Evolutionary conservation across 1,284 basidiomycete genomes (phyloP), one percentile per base, ranked within the genome.

Genomic region (Pascua guehoae): DNA sequence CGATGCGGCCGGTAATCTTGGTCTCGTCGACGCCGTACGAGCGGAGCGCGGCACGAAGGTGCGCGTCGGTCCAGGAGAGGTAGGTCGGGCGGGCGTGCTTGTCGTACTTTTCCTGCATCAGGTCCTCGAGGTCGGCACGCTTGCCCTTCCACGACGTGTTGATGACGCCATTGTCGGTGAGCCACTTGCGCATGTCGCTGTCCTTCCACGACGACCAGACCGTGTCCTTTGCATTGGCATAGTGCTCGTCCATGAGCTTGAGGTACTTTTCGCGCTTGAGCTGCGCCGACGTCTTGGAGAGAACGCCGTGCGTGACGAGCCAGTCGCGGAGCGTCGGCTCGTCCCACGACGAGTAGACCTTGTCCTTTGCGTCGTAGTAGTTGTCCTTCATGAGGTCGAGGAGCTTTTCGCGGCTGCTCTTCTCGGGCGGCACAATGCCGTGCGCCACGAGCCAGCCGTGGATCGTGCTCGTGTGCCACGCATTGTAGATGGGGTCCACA

Each of bases 21-120:
- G 81, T 80, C 67, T 92, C 89, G 61, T 82, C 80, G 41, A 91
- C 67, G 50, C 87, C 87, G 59, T 83, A 82, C 69, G 87, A 84
- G 57, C 89, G 83, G 37, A 93, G 82, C 73, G 86, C 91, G 0
- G 88, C 89, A 53, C 91, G 87, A 38, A 94, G 83, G 47, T 90
- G 84, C 4, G 91, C 88, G 67, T 93, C 90, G 14, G 91, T 89
- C 91, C 91, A 94, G n/a, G 83, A 81, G 50, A 92, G 79, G 74
- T 91, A 92, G 1, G 83, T 79, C 4, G 84, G 82, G 8, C 81
- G 68, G 18, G 77, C 75, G 32, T 68, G 63, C 45, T 75, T 69
- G 66, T 77, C 77, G 72, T 81, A 80, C 68, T 78, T 68, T 36
- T 62, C 63, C 66, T 60, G 56, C 61, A 75, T 64, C 56, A 61